Conservation (phyloP, 192 early-diverging fungal species). For the Chytriomyces sp. region DNA sequence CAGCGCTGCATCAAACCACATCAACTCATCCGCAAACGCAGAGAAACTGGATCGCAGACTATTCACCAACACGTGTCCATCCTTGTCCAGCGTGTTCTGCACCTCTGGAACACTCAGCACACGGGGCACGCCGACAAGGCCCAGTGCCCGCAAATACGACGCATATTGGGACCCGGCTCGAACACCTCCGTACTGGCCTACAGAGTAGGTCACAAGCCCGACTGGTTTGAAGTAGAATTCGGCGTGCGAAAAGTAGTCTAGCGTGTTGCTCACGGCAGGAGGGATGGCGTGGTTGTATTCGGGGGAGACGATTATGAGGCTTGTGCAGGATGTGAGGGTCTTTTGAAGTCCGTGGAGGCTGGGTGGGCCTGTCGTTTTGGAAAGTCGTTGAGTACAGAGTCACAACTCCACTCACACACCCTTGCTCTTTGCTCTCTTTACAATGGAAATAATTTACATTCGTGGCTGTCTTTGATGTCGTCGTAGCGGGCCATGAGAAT, state of each 20-base stretch:
- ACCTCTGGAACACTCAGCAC: too few relatives aligned
- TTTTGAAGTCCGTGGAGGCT: neutral
- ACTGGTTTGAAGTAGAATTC: conserved; percentile 40
- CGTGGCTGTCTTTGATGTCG: too few relatives aligned
- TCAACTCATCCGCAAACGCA: too few relatives aligned
- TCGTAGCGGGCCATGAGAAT: too few relatives aligned
- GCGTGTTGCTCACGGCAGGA: conserved; percentile 41
- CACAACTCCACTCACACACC: neutral
- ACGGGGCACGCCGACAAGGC: too few relatives aligned
- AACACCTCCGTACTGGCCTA: conserved; percentile 31
- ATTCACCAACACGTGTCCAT: neutral
- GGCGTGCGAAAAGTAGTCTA: conserved; percentile 37
- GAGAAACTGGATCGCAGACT: too few relatives aligned
- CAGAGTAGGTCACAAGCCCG: conserved; percentile 39
- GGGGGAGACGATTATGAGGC: conserved; percentile 37
- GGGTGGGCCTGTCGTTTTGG: neutral
- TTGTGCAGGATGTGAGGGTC: conserved; percentile 20
- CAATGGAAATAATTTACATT: neutral
- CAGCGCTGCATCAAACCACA: too few relatives aligned
- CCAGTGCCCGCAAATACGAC: too few relatives aligned
- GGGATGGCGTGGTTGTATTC: conserved; percentile 47
- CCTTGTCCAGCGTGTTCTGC: too few relatives aligned
- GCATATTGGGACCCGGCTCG: conserved; percentile 13
- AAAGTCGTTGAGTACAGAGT: neutral
- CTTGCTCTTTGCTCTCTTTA: neutral